These are phyloP conservation scores for Pseudopyricularia javanii DNA, from an alignment of 2,329 filamentous ascomycete genomes.

Conservation along the genomic window DNA sequence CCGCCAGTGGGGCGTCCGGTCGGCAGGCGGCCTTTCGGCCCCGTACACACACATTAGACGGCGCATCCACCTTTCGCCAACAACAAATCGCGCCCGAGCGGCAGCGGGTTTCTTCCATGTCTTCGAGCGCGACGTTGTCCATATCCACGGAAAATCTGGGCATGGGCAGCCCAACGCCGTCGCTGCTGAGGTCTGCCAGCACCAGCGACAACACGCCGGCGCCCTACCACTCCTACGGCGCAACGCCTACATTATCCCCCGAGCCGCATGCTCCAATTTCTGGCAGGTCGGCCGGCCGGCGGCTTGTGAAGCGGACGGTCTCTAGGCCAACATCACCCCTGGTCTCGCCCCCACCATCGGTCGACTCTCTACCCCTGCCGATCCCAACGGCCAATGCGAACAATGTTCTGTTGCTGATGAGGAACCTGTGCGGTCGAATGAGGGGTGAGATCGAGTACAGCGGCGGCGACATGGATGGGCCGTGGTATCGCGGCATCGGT, in stretches of 20 bases:
- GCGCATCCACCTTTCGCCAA: constrained; percentile 30
- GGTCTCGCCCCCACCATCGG: constrained; percentile 38
- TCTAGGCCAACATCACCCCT: constrained; percentile 48
- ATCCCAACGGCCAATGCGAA: constrained; percentile 56
- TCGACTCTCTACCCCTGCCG: constrained; percentile 47
- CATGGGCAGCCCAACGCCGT: constrained; percentile 6
- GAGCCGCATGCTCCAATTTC: neutral
- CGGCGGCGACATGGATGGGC: constrained; percentile 35
- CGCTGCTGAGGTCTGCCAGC: constrained; percentile 15
- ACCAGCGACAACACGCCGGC: constrained; percentile 27
- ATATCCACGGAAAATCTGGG: constrained; percentile 31
- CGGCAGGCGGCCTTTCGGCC: constrained; percentile 30
- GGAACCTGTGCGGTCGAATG: constrained; percentile 66
- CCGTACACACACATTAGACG: constrained; percentile 47
- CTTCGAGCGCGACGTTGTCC: constrained; percentile 45
- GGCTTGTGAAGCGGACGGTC: constrained; percentile 41
- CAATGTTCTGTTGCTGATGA: constrained; percentile 65
- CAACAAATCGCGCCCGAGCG: constrained; percentile 23
- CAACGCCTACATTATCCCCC: neutral
- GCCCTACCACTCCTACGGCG: constrained; percentile 10
- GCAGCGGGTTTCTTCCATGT: constrained; percentile 58
- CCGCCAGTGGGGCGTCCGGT: constrained; percentile 23
- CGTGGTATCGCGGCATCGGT: constrained; percentile 61
- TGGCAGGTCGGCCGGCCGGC: constrained; percentile 25
- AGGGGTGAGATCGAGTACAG: constrained; percentile 66